phyloP scores from a whole-genome alignment of 2,329 filamentous ascomycete species.

The Endoconidiophora laricicola region DNA sequence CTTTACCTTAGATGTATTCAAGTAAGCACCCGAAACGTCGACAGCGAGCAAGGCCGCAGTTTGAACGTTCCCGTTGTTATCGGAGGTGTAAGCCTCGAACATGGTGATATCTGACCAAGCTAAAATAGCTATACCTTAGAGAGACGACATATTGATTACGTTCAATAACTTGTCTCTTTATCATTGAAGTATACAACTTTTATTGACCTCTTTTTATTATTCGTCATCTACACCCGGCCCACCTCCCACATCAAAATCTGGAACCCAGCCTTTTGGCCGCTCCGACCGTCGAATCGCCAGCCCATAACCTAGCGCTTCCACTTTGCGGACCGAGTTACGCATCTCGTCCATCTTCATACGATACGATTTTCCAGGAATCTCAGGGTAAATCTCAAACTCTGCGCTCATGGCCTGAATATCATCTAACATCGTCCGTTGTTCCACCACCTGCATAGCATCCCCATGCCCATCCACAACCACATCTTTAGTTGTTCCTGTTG shows the following conservation, averaged over 20 bases:
- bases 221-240: not conserved
- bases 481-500: not conserved
- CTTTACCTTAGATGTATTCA: too few species aligned
- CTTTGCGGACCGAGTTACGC: constrained; percentile 79
- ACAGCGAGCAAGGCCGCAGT: too few species aligned
- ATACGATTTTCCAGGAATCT: constrained; percentile 38
- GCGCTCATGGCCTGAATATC: constrained; percentile 69
- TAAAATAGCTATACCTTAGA: too few species aligned
- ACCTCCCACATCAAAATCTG: constrained; percentile 38
- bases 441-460: not conserved
- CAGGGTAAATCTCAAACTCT: constrained; percentile 57
- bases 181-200: too few species aligned
- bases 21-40: too few species aligned
- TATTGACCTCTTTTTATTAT: not conserved
- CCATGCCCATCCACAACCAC: not conserved
- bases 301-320: constrained; percentile 79
- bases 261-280: constrained; percentile 80
- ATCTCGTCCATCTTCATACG: constrained; percentile 74
- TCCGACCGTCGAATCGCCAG: constrained; percentile 76
- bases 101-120: too few species aligned
- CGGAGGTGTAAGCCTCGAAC: too few species aligned
- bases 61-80: too few species aligned
- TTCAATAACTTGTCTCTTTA: too few species aligned
- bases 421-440: constrained; percentile 45
- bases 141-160: too few species aligned